These are phyloP conservation scores for Fusarium odoratissimum DNA, from an alignment of 2,329 filamentous ascomycete species.

Conservation along the genomic window DNA sequence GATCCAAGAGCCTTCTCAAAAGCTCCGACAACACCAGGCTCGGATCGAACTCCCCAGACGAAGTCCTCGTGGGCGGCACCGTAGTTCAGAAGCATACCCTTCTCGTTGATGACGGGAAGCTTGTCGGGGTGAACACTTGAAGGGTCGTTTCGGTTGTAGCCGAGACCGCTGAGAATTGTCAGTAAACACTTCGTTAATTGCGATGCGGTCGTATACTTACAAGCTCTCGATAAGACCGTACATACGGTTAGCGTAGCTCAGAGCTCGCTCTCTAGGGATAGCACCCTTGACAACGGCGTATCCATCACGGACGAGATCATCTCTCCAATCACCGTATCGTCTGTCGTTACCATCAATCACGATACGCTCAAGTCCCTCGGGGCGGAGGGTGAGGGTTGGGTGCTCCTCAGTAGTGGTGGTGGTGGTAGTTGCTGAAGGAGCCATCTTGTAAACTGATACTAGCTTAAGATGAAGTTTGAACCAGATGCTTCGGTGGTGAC, in stretches of 20 bases:
- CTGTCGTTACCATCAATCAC: constrained; percentile 35
- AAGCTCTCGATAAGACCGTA: constrained; percentile 40
- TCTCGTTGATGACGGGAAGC: constrained; percentile 50
- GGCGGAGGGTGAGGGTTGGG: constrained; percentile 37
- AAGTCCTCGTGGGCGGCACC: constrained; percentile 61
- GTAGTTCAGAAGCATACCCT: constrained; percentile 60
- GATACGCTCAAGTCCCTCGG: constrained; percentile 36
- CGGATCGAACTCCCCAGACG: constrained; percentile 58
- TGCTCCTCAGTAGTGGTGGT: constrained; percentile 17
- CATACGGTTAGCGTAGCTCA: constrained; percentile 42
- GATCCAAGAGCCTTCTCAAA: constrained; percentile 60
- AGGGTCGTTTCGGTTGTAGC: constrained; percentile 37
- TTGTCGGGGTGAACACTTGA: constrained; percentile 37
- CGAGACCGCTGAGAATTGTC: constrained; percentile 16
- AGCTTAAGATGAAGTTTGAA: neutral
- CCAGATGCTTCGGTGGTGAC: neutral
- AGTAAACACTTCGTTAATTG: fast-evolving
- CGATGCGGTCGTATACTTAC: neutral
- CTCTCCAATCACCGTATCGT: constrained; percentile 40
- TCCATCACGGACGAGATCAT: constrained; percentile 37
- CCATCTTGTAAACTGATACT: constrained; percentile 4
- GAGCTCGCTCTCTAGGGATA: constrained; percentile 33
- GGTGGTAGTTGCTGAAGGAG: constrained; percentile 18
- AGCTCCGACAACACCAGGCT: constrained; percentile 58
- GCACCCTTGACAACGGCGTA: constrained; percentile 39